A percentile compares a stretch with the other conserved stretches of the same genome.
Evolutionary conservation across 495 filamentous ascomycete species (phyloP).

Genomic region (Penicillium parvum): DNA sequence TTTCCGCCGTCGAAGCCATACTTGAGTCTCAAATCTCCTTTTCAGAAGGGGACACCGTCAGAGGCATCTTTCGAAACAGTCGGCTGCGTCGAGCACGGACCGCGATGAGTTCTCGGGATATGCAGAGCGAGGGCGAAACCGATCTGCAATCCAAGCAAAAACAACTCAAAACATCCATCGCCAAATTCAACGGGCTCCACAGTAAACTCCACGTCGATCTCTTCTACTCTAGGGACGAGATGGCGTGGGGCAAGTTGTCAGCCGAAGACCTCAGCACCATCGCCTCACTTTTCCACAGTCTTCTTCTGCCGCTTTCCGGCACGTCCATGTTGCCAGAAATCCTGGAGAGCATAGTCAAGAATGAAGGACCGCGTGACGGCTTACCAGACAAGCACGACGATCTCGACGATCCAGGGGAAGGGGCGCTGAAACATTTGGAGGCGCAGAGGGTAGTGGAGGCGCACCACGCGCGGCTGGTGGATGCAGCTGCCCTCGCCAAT

Average conservation of each 20-base stretch:
- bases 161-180: slow-evolving; percentile 44
- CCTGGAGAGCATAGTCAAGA: slow-evolving; percentile 50
- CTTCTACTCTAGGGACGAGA: slow-evolving; percentile 66
- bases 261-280: slow-evolving; percentile 59
- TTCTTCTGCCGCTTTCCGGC: slow-evolving; percentile 62
- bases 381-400: slow-evolving; percentile 2
- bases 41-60: slow-evolving; percentile 36
- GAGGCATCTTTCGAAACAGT: slow-evolving; percentile 16
- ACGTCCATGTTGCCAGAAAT: slow-evolving; percentile 68
- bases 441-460: slow-evolving; percentile 49
- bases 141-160: slow-evolving; percentile 27
- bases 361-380: slow-evolving; percentile 20
- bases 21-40: slow-evolving; percentile 57
- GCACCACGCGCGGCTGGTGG: slow-evolving; percentile 56
- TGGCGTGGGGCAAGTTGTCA: slow-evolving; percentile 62
- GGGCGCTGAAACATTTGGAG: slow-evolving; percentile 24
- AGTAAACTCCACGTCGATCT: slow-evolving; percentile 64
- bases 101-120: slow-evolving; percentile 16
- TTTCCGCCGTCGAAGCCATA: slow-evolving; percentile 45
- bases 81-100: slow-evolving; percentile 24
- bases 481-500: slow-evolving; percentile 40
- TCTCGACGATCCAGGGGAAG: slow-evolving; percentile 30
- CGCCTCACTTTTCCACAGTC: slow-evolving; percentile 46
- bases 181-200: slow-evolving; percentile 51
- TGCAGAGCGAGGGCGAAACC: slow-evolving; percentile 35